A percentile compares a stretch with the other conserved stretches of the same genome.
These are phyloP conservation scores for Picochlorum sp. DNA, from an alignment of 139 green algal species.

Conservation along the genomic window DNA sequence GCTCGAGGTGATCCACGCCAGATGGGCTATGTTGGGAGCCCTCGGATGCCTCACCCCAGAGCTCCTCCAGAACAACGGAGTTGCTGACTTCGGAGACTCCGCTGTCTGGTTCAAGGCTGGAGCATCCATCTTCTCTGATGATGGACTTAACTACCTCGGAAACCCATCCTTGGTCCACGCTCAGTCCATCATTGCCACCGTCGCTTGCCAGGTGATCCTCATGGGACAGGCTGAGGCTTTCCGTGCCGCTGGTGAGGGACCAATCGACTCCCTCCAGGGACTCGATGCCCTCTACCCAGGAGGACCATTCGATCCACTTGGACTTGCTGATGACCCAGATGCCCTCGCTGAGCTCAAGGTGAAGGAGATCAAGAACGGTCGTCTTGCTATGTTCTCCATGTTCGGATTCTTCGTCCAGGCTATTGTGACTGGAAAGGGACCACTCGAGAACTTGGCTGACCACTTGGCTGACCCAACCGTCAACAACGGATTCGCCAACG, in stretches of 20 bases:
- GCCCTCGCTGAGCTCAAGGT: slow-evolving; percentile 67
- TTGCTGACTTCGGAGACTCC: slow-evolving; percentile 39
- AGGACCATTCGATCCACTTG: slow-evolving; percentile 81
- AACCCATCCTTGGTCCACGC: slow-evolving; percentile 76
- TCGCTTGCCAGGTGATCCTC: slow-evolving; percentile 70
- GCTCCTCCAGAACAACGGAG: slow-evolving; percentile 31
- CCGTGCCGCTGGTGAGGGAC: slow-evolving; percentile 43
- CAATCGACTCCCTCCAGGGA: slow-evolving; percentile 25
- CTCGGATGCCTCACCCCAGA: slow-evolving; percentile 48
- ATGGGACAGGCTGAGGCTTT: slow-evolving; percentile 70
- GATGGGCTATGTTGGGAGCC: slow-evolving; percentile 81
- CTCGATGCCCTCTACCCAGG: slow-evolving; percentile 67
- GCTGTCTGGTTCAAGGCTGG: slow-evolving; percentile 93
- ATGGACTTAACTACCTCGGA: slow-evolving; percentile 76
- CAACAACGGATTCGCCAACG: slow-evolving; percentile 60
- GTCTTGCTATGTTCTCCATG: slow-evolving; percentile 90
- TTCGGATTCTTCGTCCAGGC: slow-evolving; percentile 82
- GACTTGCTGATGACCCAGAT: slow-evolving; percentile 76
- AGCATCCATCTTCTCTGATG: slow-evolving; percentile 81
- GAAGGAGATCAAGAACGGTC: slow-evolving; percentile 97
- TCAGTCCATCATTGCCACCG: slow-evolving; percentile 80
- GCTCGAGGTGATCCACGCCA: slow-evolving; percentile 76
- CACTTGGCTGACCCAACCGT: slow-evolving; percentile 50
- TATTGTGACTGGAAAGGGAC: slow-evolving; percentile 70
- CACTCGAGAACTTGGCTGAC: slow-evolving; percentile 29